Conservation (phyloP, 1,284 basidiomycete genomes). For the Mycena citricolor region DNA sequence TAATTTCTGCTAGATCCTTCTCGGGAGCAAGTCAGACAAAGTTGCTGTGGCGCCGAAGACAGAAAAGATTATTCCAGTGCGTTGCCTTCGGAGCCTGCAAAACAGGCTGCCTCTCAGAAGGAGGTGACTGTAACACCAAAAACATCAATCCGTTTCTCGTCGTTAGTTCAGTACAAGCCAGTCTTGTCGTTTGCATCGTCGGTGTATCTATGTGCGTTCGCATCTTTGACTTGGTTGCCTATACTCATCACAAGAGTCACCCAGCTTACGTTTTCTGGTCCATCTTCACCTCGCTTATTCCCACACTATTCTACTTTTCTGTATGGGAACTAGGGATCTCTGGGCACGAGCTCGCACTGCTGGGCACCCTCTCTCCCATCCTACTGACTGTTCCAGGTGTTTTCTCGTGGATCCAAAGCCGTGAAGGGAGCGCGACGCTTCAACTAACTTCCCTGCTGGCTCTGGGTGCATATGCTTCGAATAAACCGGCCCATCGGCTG, state of each 20-base stretch:
- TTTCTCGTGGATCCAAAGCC: constrained; percentile 45
- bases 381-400: constrained; percentile 51
- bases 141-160: constrained; percentile 1
- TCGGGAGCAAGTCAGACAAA: constrained; percentile 2
- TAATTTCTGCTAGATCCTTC: constrained; percentile 9
- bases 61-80: not conserved
- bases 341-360: constrained; percentile 73
- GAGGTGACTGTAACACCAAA: not conserved
- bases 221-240: not conserved
- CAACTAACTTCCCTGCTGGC: constrained; percentile 57
- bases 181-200: constrained; percentile 47
- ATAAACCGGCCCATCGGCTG: constrained; percentile 57
- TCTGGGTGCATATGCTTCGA: constrained; percentile 57
- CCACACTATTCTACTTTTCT: constrained; percentile 90
- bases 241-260: constrained; percentile 7
- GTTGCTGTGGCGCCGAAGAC: not conserved
- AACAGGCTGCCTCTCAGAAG: too few species aligned
- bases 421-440: constrained; percentile 47
- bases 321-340: constrained; percentile 84
- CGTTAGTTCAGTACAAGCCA: constrained; percentile 12
- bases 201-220: constrained; percentile 52
- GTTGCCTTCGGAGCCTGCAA: too few species aligned
- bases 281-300: constrained; percentile 78
- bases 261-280: constrained; percentile 89
- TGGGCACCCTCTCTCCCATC: constrained; percentile 67